A percentile compares a stretch with the other conserved stretches of the same genome.
These are phyloP conservation scores for Linum usitatissimum DNA, from an alignment of 345 rosid genomes.

Conservation along the genomic window DNA sequence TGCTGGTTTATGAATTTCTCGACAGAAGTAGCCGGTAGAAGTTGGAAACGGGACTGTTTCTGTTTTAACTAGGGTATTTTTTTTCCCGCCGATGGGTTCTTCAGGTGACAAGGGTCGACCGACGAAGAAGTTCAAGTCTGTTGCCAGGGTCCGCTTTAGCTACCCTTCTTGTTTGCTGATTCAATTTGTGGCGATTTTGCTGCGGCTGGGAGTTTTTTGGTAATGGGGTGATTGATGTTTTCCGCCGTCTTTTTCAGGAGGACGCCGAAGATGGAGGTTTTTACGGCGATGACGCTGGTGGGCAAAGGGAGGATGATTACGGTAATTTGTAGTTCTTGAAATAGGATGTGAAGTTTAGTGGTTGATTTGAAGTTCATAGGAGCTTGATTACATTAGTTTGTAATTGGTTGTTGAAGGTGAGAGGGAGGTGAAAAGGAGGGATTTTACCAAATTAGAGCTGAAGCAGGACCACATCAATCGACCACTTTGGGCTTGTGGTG, in stretches of 20 bases:
- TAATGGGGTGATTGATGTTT: neutral
- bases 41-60: too few species aligned
- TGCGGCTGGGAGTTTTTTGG: neutral
- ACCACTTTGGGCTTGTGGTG: slow-evolving; percentile 95
- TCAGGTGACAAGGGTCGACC: slow-evolving; percentile 69
- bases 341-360: neutral
- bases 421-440: slow-evolving; percentile 53
- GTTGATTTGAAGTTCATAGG: neutral
- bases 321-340: slow-evolving; percentile 21
- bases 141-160: slow-evolving; percentile 37
- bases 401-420: slow-evolving; percentile 26
- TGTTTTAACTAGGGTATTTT: too few species aligned
- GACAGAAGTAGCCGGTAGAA: too few species aligned
- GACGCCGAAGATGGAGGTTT: slow-evolving; percentile 49
- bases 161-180: neutral
- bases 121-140: slow-evolving; percentile 46
- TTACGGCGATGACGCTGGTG: slow-evolving; percentile 39
- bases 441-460: slow-evolving; percentile 64
- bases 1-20: too few species aligned
- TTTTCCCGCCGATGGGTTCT: neutral
- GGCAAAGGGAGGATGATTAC: slow-evolving; percentile 33
- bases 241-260: slow-evolving; percentile 33
- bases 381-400: neutral
- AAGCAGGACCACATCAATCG: slow-evolving; percentile 74
- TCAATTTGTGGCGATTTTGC: neutral